Percentiles rank a stretch among this genome's conserved stretches.
Conservation (phyloP, 1,284 basidiomycete species). For the Cryptococcus hybrid region DNA sequence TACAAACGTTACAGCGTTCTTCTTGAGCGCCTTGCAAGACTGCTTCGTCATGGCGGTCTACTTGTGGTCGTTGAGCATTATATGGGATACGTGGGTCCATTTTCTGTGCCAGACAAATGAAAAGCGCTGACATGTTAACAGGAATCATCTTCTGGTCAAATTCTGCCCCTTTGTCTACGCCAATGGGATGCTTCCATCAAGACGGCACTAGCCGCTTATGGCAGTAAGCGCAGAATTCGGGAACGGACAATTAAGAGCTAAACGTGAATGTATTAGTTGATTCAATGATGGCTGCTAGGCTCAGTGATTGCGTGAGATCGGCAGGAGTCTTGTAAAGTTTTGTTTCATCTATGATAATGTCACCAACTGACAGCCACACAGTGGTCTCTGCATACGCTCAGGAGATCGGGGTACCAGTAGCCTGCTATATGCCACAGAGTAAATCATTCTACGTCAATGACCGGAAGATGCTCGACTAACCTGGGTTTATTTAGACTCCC, state of each 20-base stretch:
- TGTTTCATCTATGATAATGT: constrained; percentile 6
- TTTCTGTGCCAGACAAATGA: neutral
- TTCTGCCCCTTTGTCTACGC: constrained; percentile 8
- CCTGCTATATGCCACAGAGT: constrained; percentile 31
- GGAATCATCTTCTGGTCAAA: neutral
- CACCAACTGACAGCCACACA: constrained; percentile 9
- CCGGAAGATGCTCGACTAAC: constrained; percentile 7
- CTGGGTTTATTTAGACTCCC: neutral
- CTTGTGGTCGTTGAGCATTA: constrained; percentile 37
- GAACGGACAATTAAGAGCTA: neutral
- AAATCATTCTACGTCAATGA: neutral
- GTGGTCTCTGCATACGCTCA: constrained; percentile 31
- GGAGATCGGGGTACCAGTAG: constrained; percentile 37
- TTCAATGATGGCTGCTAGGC: constrained; percentile 16
- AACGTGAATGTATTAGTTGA: constrained; percentile 18
- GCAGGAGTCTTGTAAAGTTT: constrained; percentile 33
- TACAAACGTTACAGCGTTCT: constrained; percentile 34
- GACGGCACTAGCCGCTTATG: constrained; percentile 20
- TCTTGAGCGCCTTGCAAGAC: constrained; percentile 33
- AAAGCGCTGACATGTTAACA: neutral
- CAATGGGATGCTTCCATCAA: constrained; percentile 28
- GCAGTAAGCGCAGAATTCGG: constrained; percentile 15
- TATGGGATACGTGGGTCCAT: neutral
- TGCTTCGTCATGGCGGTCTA: constrained; percentile 38
- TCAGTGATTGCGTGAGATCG: constrained; percentile 16